These are phyloP conservation scores for Puccinia polysora DNA, from an alignment of 1,284 basidiomycete species.

Conservation along the genomic window DNA sequence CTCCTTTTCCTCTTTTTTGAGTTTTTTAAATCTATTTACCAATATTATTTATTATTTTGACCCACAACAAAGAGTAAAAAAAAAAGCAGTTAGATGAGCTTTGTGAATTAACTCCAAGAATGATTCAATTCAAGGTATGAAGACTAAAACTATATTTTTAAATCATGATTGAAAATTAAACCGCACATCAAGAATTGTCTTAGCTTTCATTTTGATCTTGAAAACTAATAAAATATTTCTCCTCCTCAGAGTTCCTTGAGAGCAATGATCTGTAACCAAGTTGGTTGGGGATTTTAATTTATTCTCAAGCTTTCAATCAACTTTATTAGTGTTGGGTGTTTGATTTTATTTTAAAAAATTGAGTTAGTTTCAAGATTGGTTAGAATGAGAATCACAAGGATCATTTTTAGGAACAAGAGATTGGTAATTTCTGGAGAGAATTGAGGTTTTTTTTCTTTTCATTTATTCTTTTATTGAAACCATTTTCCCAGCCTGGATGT, in stretches of 20 bases:
- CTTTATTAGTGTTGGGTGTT: conserved; percentile 16
- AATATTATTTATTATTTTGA: conserved; percentile 62
- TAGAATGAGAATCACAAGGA: no score
- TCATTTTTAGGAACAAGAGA: no score
- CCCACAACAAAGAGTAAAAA: conserved; percentile 1
- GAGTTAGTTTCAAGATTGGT: no score
- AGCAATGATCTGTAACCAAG: conserved; percentile 60
- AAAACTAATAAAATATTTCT: conserved; percentile 71
- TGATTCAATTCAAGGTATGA: background rate
- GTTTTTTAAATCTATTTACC: conserved; percentile 10
- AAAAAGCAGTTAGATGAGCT: background rate
- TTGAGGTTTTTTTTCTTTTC: no score
- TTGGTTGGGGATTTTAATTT: background rate
- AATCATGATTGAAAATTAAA: conserved; percentile 83
- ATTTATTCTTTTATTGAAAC: no score
- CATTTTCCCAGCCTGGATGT: no score
- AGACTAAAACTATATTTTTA: conserved; percentile 84
- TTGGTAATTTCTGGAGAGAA: background rate
- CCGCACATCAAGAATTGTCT: conserved; percentile 59
- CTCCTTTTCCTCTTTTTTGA: background rate
- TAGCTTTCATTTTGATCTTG: conserved; percentile 57
- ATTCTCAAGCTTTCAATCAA: conserved; percentile 15
- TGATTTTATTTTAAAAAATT: no score
- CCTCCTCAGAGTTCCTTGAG: conserved; percentile 74
- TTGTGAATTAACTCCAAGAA: background rate